Base-by-base conservation (phyloP, 2,329 filamentous ascomycete species). In the Paracoccidioides lutzii region DNA sequence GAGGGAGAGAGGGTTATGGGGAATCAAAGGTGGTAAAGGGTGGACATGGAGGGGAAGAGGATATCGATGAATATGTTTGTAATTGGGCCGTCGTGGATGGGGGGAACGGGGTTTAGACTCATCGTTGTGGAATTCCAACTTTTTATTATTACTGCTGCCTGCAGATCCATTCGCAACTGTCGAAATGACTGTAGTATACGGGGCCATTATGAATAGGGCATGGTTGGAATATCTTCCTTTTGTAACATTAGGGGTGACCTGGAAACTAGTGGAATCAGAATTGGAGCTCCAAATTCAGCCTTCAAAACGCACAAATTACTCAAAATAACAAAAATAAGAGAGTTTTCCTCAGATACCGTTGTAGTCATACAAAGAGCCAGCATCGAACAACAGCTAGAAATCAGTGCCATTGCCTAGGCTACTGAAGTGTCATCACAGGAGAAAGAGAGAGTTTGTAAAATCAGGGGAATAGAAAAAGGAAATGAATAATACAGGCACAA, bases 1-100 rank as follows among this genome's bases (percentile, higher is more conserved):
- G 41, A 96, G 74, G 41, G 91, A 97, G 46, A 97, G 71, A 45
- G 93, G 93, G 68, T 97, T 96, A 71, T 87, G 89, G 54, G 91
- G 91, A 63, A 95, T 88, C 69, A 98, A 87, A 50, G 81, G 81
- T 41, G 93, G 93, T 8, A 97, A 78, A 30, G 91, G 90, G 67
- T 91, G 87, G 5, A 87, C 85, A 60, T 83, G 81, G 59, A 97
- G 74, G 32, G 93, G 93, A 5, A 87, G 80, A 55, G 90, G 88
- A 56, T 88, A 82, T 52, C 82, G 80, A 72, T 98, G 93, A 54
- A 96, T 84, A 68, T 90, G 77, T 68, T 83, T 83, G 68, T 82
- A 84, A 63, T 84, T 84, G 38, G 74, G 74, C 62, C 68, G 69
- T 58, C 68, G 67, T 53, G 66, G 59, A 52, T 60, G 60, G 56